A percentile compares a stretch with the other conserved stretches of the same genome.
Conservation (phyloP, 768 basidiomycete genomes). For the Megacollybia marginata region DNA sequence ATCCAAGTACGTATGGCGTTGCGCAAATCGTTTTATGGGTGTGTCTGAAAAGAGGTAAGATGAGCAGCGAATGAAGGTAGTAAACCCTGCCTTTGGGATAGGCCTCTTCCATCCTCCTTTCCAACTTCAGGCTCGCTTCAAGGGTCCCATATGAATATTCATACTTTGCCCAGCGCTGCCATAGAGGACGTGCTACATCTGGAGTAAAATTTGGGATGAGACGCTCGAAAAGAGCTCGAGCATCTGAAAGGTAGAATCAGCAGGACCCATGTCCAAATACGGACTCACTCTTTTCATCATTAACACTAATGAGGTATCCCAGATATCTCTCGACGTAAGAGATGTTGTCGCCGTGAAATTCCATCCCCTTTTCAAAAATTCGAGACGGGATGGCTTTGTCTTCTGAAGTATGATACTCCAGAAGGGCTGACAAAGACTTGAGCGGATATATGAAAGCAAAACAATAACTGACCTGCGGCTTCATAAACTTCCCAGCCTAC, state of each 20-base stretch:
- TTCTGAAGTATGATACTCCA: slow-evolving; percentile 92
- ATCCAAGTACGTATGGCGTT: slow-evolving; percentile 74
- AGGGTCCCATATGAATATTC: slow-evolving; percentile 95
- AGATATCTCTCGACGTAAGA: slow-evolving; percentile 88
- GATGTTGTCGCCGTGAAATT: slow-evolving; percentile 72
- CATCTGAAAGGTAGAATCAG: slow-evolving; percentile 50
- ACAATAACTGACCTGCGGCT: slow-evolving; percentile 60
- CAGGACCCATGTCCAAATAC: background rate
- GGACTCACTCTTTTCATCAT: slow-evolving; percentile 87
- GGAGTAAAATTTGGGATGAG: slow-evolving; percentile 72
- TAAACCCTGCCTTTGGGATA: slow-evolving; percentile 64
- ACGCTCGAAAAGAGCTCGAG: slow-evolving; percentile 90
- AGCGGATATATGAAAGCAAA: slow-evolving; percentile 3
- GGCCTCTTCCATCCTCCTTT: slow-evolving; percentile 80
- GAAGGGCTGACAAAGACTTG: slow-evolving; percentile 52
- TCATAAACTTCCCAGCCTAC: slow-evolving; percentile 83
- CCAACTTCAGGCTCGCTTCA: slow-evolving; percentile 80
- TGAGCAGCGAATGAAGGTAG: slow-evolving; percentile 1
- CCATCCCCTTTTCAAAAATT: slow-evolving; percentile 92
- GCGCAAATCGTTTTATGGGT: slow-evolving; percentile 85
- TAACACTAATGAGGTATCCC: slow-evolving; percentile 87
- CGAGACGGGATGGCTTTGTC: slow-evolving; percentile 71
- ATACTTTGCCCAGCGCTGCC: slow-evolving; percentile 95
- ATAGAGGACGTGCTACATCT: slow-evolving; percentile 76
- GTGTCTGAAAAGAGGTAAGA: slow-evolving; percentile 48